Conservation (phyloP, 2,329 filamentous ascomycete species). For the Aschersonia sp. region DNA sequence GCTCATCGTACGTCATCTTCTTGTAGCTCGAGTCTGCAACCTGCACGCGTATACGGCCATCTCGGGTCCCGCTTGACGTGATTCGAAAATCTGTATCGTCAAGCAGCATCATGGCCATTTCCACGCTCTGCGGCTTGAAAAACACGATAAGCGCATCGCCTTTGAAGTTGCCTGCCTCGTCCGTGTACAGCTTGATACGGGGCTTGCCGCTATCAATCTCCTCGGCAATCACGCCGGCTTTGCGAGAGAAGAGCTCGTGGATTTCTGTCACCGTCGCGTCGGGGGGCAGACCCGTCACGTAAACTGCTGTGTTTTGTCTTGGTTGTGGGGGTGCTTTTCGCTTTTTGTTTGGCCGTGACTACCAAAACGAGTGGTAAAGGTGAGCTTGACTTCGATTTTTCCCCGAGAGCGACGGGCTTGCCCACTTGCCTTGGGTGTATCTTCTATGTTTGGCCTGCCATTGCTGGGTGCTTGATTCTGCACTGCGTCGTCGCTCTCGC, state of each 20-base stretch:
- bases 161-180: constrained; percentile 74
- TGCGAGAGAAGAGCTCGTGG: constrained; percentile 64
- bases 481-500: background rate
- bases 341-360: constrained; percentile 26
- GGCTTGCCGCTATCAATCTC: constrained; percentile 79
- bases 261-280: constrained; percentile 74
- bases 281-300: constrained; percentile 72
- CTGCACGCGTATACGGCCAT: constrained; percentile 64
- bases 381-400: background rate
- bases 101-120: constrained; percentile 65
- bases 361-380: background rate
- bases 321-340: constrained; percentile 33
- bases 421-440: background rate
- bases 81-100: constrained; percentile 74
- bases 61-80: constrained; percentile 30
- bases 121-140: constrained; percentile 87
- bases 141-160: constrained; percentile 88
- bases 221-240: constrained; percentile 84
- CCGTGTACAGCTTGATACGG: constrained; percentile 84
- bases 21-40: constrained; percentile 86
- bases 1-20: constrained; percentile 55
- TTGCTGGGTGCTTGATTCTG: background rate
- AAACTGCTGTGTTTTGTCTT: constrained; percentile 75
- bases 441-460: background rate
- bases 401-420: no score